Conservation (phyloP, 345 rosid species). For the Salix dunnii region DNA sequence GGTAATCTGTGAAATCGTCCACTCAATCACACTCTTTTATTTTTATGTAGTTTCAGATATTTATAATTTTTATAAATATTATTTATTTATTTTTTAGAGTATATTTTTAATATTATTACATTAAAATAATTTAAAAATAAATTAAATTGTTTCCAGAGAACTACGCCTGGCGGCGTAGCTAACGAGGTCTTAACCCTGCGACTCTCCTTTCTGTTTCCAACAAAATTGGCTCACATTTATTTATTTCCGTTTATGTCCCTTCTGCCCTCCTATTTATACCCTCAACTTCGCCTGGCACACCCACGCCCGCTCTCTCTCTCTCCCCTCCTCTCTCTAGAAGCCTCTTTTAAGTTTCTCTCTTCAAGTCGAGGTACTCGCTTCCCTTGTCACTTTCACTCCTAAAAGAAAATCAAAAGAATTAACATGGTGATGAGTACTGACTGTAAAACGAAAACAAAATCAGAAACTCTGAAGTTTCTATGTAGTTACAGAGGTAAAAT, state of each 20-base stretch:
- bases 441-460: background rate
- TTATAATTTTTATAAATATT: no score
- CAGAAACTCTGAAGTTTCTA: constrained; percentile 51
- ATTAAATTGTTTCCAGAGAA: no score
- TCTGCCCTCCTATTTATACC: constrained; percentile 12
- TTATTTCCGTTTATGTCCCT: constrained; percentile 17
- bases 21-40: no score
- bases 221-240: background rate
- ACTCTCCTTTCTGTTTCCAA: background rate
- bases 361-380: background rate
- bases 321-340: background rate
- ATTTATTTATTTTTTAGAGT: no score
- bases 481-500: constrained; percentile 86
- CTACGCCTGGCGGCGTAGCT: no score
- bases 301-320: background rate
- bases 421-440: constrained; percentile 25
- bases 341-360: background rate
- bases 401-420: no score
- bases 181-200: background rate
- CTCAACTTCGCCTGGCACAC: background rate
- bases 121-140: no score
- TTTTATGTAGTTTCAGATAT: no score
- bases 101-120: no score
- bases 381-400: background rate
- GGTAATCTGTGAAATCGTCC: background rate